Conservation (phyloP, 768 basidiomycete species). For the Pilatotrama ljubarskyi region DNA sequence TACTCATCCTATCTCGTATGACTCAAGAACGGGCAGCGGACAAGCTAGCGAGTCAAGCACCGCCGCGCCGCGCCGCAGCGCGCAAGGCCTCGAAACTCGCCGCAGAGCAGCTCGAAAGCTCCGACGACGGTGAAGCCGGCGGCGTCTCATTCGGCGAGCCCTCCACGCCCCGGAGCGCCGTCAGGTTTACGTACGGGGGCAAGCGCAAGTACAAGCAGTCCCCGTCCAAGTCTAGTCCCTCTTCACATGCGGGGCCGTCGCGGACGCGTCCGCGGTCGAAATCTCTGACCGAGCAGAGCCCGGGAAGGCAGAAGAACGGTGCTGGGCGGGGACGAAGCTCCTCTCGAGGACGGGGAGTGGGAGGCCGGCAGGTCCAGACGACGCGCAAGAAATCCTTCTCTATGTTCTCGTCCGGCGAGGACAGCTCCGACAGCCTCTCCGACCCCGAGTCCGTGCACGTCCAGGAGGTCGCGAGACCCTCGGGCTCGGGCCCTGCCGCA, state of each 20-base stretch:
- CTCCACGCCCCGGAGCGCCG: conserved; percentile 16
- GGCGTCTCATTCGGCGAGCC: conserved; percentile 25
- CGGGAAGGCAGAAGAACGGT: neutral
- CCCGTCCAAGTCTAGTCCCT: conserved; percentile 8
- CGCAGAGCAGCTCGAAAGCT: conserved; percentile 28
- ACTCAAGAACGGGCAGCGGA: neutral
- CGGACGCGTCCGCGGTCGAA: neutral
- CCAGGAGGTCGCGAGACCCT: neutral
- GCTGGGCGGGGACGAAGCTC: neutral
- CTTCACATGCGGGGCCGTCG: neutral
- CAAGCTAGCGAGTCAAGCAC: neutral
- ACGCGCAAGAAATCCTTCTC: neutral
- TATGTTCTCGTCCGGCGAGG: neutral
- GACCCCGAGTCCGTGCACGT: neutral
- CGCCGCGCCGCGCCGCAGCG: conserved; percentile 26
- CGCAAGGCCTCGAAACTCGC: conserved; percentile 23
- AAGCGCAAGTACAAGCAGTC: conserved; percentile 15
- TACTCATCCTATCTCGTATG: neutral
- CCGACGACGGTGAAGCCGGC: conserved; percentile 19
- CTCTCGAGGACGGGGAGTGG: neutral
- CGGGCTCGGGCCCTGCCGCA: neutral
- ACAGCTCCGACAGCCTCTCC: neutral
- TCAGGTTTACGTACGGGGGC: conserved; percentile 20
- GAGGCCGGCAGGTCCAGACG: neutral
- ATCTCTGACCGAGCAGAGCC: neutral